phyloP scores from a whole-genome alignment of 176 grass and related monocot species.

The Oryza nivara region DNA sequence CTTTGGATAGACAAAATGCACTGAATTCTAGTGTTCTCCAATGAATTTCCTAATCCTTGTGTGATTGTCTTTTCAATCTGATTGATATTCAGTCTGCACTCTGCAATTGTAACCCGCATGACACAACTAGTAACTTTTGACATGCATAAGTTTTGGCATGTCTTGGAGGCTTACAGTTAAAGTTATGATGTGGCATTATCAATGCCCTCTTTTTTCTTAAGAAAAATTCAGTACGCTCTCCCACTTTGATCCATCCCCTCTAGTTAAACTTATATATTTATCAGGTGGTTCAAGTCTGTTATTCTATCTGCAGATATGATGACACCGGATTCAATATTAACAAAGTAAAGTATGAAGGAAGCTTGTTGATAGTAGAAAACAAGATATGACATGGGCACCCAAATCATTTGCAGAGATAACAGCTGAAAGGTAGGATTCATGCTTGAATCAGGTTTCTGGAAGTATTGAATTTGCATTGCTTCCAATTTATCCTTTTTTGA shows the following conservation, averaged over 20 bases:
- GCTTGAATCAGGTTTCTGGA: constrained; percentile 29
- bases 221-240: background rate
- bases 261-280: constrained; percentile 5
- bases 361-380: constrained; percentile 92
- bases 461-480: constrained; percentile 7
- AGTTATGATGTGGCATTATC: constrained; percentile 18
- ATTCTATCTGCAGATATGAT: constrained; percentile 57
- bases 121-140: background rate
- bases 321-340: constrained; percentile 96
- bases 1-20: background rate
- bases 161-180: constrained; percentile 14
- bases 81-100: background rate
- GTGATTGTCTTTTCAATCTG: background rate
- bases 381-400: constrained; percentile 89
- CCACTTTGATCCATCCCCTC: background rate
- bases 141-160: background rate
- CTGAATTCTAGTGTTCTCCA: background rate
- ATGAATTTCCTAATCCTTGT: background rate
- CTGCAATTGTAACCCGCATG: background rate
- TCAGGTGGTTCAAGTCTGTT: constrained; percentile 17
- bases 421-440: constrained; percentile 67
- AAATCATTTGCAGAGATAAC: constrained; percentile 86
- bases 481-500: constrained; percentile 31
- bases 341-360: constrained; percentile 74
- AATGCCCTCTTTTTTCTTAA: background rate